phyloP scores from a whole-genome alignment of 148 eudicot genomes.

The Amaranthus palmeri region DNA sequence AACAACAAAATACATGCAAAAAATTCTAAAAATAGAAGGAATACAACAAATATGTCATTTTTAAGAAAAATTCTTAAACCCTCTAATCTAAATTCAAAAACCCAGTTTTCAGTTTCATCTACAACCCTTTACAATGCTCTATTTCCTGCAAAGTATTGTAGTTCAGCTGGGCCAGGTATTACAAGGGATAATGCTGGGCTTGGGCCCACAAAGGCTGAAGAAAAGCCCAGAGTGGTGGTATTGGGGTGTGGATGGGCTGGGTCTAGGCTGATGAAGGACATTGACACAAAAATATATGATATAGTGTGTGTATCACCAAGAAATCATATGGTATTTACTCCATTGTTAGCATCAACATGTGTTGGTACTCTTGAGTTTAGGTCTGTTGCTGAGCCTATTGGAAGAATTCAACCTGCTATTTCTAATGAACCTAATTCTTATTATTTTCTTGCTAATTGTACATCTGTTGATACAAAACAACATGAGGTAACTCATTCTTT shows the following conservation, averaged over 20 bases:
- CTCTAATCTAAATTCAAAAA: slow-evolving; percentile 23
- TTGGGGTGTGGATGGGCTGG: slow-evolving; percentile 97
- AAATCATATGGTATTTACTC: slow-evolving; percentile 97
- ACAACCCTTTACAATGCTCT: slow-evolving; percentile 23
- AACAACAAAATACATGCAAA: too few species aligned
- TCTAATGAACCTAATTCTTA: slow-evolving; percentile 73
- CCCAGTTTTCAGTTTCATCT: slow-evolving; percentile 19
- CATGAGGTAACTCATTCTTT: slow-evolving; percentile 44
- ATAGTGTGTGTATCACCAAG: slow-evolving; percentile 89
- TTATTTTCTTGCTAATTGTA: slow-evolving; percentile 73
- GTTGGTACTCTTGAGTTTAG: slow-evolving; percentile 93
- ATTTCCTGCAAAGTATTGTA: slow-evolving; percentile 19
- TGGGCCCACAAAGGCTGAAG: slow-evolving; percentile 55
- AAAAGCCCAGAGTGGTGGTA: slow-evolving; percentile 90
- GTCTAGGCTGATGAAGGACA: slow-evolving; percentile 74
- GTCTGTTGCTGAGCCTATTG: slow-evolving; percentile 93
- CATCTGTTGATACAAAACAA: slow-evolving; percentile 46
- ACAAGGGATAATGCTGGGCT: slow-evolving; percentile 40
- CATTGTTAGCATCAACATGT: slow-evolving; percentile 86
- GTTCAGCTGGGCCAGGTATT: not conserved
- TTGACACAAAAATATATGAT: slow-evolving; percentile 66
- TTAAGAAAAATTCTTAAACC: slow-evolving; percentile 39
- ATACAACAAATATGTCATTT: slow-evolving; percentile 35
- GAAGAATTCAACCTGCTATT: slow-evolving; percentile 87
- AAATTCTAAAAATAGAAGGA: too few species aligned